Evolutionary conservation across 2,329 filamentous ascomycete species (phyloP).

Genomic region (Clarireedia paspali): DNA sequence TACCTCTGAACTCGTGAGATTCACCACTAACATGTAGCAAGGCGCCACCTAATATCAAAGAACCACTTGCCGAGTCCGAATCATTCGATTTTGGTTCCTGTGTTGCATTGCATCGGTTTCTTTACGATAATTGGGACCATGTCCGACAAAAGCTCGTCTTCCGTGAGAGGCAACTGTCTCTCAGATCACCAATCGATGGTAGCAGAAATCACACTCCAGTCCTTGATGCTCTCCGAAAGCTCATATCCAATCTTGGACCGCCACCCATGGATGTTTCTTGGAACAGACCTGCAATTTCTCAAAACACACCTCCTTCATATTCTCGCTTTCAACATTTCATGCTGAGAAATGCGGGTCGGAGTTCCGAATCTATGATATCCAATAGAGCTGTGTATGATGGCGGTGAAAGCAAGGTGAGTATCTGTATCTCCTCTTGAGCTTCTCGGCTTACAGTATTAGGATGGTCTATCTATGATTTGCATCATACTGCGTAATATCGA

Average conservation of each 20-base stretch:
- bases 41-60: constrained; percentile 42
- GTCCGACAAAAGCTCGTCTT: constrained; percentile 56
- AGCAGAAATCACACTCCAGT: constrained; percentile 45
- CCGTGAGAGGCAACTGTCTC: constrained; percentile 49
- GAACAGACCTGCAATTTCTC: constrained; percentile 58
- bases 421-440: neutral
- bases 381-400: constrained; percentile 62
- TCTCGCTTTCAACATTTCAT: constrained; percentile 67
- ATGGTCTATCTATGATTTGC: constrained; percentile 61
- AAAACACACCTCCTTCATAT: constrained; percentile 56
- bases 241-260: constrained; percentile 59
- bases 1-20: neutral
- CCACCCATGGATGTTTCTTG: constrained; percentile 62
- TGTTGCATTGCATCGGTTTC: constrained; percentile 58
- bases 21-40: constrained; percentile 16
- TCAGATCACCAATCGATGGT: constrained; percentile 47
- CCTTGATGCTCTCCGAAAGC: constrained; percentile 50
- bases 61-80: constrained; percentile 37
- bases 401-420: constrained; percentile 55
- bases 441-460: constrained; percentile 32
- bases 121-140: constrained; percentile 67
- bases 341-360: constrained; percentile 59
- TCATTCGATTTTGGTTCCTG: constrained; percentile 65
- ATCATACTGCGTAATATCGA: constrained; percentile 62
- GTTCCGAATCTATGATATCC: constrained; percentile 56